A percentile compares a stretch with the other conserved stretches of the same genome.
phyloP scores from a whole-genome alignment of 2,329 filamentous ascomycete genomes.

The Arthroderma sp. region DNA sequence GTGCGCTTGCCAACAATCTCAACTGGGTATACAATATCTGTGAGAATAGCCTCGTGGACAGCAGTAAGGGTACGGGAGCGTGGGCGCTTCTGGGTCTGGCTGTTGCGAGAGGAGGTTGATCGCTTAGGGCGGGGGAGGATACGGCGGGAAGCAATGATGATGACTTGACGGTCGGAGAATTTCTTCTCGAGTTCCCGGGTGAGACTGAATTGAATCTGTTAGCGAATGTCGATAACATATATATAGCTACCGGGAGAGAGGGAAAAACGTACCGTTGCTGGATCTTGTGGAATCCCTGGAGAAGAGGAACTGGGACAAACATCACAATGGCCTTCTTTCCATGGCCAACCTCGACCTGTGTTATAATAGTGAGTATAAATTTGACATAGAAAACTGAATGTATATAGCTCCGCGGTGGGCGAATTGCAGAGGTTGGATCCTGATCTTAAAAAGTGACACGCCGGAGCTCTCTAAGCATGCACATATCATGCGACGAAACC shows the following conservation, averaged over 20 bases:
- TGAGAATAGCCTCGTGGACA: conserved; percentile 96
- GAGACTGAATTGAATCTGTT: conserved; percentile 49
- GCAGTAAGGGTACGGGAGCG: conserved; percentile 95
- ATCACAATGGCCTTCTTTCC: conserved; percentile 99
- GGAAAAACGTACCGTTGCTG: conserved; percentile 99
- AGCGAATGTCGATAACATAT: not conserved
- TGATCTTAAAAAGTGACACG: not conserved
- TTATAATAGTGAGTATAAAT: not conserved
- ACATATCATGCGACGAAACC: not conserved
- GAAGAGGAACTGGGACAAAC: conserved; percentile 99
- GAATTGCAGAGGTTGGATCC: not conserved
- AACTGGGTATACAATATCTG: conserved; percentile 97
- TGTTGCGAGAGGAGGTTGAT: conserved; percentile 90
- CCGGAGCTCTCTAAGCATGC: not conserved
- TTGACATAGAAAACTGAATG: not conserved
- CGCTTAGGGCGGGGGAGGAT: conserved; percentile 98
- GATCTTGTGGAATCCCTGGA: conserved; percentile 97
- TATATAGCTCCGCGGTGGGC: not conserved
- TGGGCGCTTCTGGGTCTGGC: conserved; percentile 96
- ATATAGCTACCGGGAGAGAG: conserved; percentile 5
- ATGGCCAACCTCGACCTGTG: conserved; percentile 97
- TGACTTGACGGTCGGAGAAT: conserved; percentile 99
- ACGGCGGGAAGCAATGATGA: conserved; percentile 97
- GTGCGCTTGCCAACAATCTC: conserved; percentile 99
- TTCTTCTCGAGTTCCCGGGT: conserved; percentile 99